Evolutionary conservation across 1,284 basidiomycete genomes (phyloP).

Genomic region (Mycena sp.): DNA sequence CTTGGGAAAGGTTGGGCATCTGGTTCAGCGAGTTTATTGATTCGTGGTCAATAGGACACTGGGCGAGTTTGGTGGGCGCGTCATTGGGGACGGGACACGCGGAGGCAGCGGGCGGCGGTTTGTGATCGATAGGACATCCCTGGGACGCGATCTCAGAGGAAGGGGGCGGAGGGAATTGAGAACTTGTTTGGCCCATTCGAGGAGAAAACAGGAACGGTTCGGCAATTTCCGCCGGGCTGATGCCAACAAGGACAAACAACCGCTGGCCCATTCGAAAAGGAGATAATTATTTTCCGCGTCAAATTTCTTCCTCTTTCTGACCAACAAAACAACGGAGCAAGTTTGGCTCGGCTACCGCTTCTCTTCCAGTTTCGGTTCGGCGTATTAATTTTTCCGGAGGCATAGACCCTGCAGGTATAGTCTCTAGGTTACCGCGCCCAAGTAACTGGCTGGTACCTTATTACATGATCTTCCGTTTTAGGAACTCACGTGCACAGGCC

Average conservation of each 20-base stretch:
- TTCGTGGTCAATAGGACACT: conserved; percentile 58
- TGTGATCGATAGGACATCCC: conserved; percentile 26
- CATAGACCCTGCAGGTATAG: too few relatives aligned
- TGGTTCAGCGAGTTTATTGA: conserved; percentile 86
- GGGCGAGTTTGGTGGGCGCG: conserved; percentile 38
- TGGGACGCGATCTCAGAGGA: neutral
- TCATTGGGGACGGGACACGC: conserved; percentile 47
- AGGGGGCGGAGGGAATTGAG: conserved; percentile 5
- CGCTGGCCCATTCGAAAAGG: too few relatives aligned
- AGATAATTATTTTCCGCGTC: too few relatives aligned
- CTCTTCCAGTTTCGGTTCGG: too few relatives aligned
- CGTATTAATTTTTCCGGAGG: too few relatives aligned
- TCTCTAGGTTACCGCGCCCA: too few relatives aligned
- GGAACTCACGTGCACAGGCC: too few relatives aligned
- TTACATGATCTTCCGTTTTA: too few relatives aligned
- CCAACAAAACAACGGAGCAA: too few relatives aligned
- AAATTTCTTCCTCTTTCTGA: too few relatives aligned
- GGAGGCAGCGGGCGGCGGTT: conserved; percentile 25
- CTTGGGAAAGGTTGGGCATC: conserved; percentile 86
- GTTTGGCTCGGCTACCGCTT: too few relatives aligned
- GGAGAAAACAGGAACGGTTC: neutral
- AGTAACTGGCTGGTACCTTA: too few relatives aligned
- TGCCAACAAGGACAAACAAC: conserved; percentile 2
- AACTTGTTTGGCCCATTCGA: conserved; percentile 26
- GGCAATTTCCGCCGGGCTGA: neutral